phyloP scores from a whole-genome alignment of 495 filamentous ascomycete genomes.

The Neurospora sp. region DNA sequence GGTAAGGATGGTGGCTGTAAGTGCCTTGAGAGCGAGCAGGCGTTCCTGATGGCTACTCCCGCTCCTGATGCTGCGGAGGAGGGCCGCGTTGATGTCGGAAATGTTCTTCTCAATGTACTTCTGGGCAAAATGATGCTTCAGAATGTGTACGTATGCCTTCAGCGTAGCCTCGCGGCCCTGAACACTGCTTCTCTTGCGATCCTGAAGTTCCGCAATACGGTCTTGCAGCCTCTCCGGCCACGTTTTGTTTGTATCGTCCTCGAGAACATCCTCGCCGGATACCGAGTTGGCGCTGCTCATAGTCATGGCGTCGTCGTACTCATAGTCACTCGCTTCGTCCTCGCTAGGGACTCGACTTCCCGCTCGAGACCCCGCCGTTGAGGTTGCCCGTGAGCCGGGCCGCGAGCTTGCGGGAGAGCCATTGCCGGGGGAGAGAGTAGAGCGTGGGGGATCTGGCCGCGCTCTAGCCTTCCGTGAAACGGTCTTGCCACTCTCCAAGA shows the following conservation, averaged over 20 bases:
- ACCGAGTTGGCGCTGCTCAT: conserved; percentile 15
- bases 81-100: conserved; percentile 56
- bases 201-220: conserved; percentile 70
- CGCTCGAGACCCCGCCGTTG: conserved; percentile 40
- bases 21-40: conserved; percentile 59
- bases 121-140: conserved; percentile 62
- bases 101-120: conserved; percentile 53
- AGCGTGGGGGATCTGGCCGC: conserved; percentile 52
- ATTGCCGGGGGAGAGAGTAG: conserved; percentile 30
- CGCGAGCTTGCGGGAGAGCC: conserved; percentile 17
- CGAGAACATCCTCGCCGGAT: conserved; percentile 38
- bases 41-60: conserved; percentile 66
- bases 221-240: conserved; percentile 61
- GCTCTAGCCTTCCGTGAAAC: conserved; percentile 82
- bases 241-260: conserved; percentile 36
- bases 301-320: conserved; percentile 31
- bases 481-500: conserved; percentile 79
- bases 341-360: conserved; percentile 60
- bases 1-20: conserved; percentile 69
- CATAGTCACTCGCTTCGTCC: conserved; percentile 55
- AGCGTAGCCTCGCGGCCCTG: conserved; percentile 69
- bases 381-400: conserved; percentile 9
- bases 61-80: conserved; percentile 61
- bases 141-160: conserved; percentile 55
- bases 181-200: conserved; percentile 77